These are phyloP conservation scores for Hyaloscypha hepaticicola DNA, from an alignment of 495 filamentous ascomycete species.

Conservation along the genomic window DNA sequence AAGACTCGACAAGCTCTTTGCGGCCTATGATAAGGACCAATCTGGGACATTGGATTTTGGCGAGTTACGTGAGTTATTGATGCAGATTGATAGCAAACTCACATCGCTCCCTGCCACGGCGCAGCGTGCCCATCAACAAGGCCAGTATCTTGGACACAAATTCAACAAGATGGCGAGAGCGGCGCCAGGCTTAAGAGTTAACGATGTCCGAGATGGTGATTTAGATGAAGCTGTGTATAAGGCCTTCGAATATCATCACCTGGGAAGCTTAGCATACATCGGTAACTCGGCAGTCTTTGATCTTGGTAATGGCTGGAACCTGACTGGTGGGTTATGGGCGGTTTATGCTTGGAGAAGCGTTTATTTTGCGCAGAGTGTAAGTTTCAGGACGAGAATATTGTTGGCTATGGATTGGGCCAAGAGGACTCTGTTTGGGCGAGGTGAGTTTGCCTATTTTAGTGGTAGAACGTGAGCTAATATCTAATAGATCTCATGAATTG, in stretches of 20 bases:
- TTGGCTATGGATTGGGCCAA: slow-evolving; percentile 99
- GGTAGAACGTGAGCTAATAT: slow-evolving; percentile 13
- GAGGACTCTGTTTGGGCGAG: slow-evolving; percentile 91
- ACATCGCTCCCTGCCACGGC: slow-evolving; percentile 85
- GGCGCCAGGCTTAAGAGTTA: slow-evolving; percentile 70
- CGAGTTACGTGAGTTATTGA: slow-evolving; percentile 83
- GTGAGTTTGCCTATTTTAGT: slow-evolving; percentile 51
- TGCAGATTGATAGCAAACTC: slow-evolving; percentile 88
- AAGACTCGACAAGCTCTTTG: slow-evolving; percentile 85
- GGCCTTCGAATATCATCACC: slow-evolving; percentile 90
- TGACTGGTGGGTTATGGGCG: slow-evolving; percentile 83
- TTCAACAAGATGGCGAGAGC: slow-evolving; percentile 88
- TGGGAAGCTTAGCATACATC: slow-evolving; percentile 92
- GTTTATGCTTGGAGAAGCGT: slow-evolving; percentile 97
- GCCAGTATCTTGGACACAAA: slow-evolving; percentile 88
- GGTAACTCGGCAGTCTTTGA: slow-evolving; percentile 97
- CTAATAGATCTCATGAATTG: slow-evolving; percentile 31
- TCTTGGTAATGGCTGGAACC: slow-evolving; percentile 65
- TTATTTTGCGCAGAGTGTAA: slow-evolving; percentile 98
- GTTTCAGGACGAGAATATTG: slow-evolving; percentile 81
- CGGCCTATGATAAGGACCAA: slow-evolving; percentile 88
- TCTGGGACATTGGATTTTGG: slow-evolving; percentile 90
- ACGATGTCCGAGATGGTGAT: slow-evolving; percentile 84
- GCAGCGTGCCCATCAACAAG: slow-evolving; percentile 97
- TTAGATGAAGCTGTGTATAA: slow-evolving; percentile 91